phyloP scores from a whole-genome alignment of 805 yeast species.

The Candida insectalens region DNA sequence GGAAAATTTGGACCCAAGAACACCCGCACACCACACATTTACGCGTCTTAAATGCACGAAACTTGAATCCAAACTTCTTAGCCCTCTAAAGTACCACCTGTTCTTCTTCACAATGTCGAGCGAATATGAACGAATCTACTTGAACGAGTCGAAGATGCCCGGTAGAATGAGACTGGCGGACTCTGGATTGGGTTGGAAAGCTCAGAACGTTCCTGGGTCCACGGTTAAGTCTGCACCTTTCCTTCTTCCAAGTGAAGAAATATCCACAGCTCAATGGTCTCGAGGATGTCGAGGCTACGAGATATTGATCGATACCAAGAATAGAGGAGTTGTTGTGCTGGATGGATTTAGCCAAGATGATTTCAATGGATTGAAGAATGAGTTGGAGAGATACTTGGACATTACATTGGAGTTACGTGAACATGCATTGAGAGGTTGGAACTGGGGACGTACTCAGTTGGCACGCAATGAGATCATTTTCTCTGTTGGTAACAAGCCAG shows the following conservation, averaged over 20 bases:
- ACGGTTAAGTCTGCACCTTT: slow-evolving; percentile 62
- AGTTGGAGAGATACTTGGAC: slow-evolving; percentile 66
- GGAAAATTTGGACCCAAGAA: too few species aligned
- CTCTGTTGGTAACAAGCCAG: slow-evolving; percentile 78
- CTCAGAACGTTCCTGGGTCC: slow-evolving; percentile 28
- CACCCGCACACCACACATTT: too few species aligned
- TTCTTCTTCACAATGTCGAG: slow-evolving; percentile 20
- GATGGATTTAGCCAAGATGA: slow-evolving; percentile 92
- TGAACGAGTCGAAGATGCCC: slow-evolving; percentile 71
- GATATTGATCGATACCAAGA: slow-evolving; percentile 79
- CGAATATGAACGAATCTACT: slow-evolving; percentile 85
- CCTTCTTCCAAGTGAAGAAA: slow-evolving; percentile 77
- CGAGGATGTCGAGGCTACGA: slow-evolving; percentile 91
- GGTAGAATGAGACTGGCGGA: slow-evolving; percentile 95
- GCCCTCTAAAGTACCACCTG: too few species aligned
- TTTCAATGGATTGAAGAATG: slow-evolving; percentile 70
- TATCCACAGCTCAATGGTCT: slow-evolving; percentile 79
- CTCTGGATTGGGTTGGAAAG: slow-evolving; percentile 97
- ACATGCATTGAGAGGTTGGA: slow-evolving; percentile 97
- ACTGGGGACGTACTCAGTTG: slow-evolving; percentile 93
- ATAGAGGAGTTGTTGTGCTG: slow-evolving; percentile 72
- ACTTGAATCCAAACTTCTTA: too few species aligned
- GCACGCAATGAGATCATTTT: slow-evolving; percentile 88
- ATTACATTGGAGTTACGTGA: slow-evolving; percentile 73
- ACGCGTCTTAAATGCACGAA: too few species aligned